phyloP scores from a whole-genome alignment of 2,329 filamentous ascomycete species.

The Cryphonectria radicalis region DNA sequence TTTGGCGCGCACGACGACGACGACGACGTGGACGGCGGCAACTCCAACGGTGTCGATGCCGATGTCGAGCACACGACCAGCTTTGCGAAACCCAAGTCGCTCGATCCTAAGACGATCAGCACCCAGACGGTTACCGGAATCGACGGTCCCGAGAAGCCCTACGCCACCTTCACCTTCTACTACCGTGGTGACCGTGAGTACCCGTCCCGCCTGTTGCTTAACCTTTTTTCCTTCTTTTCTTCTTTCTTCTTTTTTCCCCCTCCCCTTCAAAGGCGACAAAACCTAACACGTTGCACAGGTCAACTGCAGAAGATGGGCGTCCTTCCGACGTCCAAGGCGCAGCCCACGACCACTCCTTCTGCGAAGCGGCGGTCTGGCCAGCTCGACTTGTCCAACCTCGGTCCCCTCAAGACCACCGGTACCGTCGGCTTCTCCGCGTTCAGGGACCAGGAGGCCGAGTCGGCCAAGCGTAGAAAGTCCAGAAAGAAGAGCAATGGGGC shows the following conservation, averaged over 20 bases:
- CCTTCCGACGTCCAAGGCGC: constrained; percentile 67
- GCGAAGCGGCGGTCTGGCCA: constrained; percentile 82
- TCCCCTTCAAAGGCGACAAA: neutral
- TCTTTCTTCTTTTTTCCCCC: neutral
- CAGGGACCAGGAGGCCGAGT: constrained; percentile 68
- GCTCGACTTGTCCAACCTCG: constrained; percentile 82
- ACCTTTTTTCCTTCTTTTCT: neutral
- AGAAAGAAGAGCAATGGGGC: constrained; percentile 67
- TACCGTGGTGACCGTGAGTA: constrained; percentile 91
- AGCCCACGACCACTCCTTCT: constrained; percentile 63
- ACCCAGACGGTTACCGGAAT: constrained; percentile 99
- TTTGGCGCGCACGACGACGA: constrained; percentile 97
- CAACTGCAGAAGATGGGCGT: constrained; percentile 98
- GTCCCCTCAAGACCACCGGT: constrained; percentile 82
- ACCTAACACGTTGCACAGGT: constrained; percentile 55
- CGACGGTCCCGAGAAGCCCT: constrained; percentile 93
- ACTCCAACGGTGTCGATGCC: constrained; percentile 65
- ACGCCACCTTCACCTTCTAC: constrained; percentile 96
- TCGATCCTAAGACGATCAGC: constrained; percentile 96
- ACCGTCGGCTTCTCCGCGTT: constrained; percentile 91
- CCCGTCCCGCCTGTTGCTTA: neutral
- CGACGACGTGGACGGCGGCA: constrained; percentile 62
- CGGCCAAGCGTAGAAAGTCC: constrained; percentile 60
- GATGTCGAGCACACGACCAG: constrained; percentile 97
- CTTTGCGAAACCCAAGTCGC: constrained; percentile 93